Evolutionary conservation across 352 stramenopile species (phyloP), one percentile per base, ranked within the genome.

Genomic region (Phytophthora pistaciae): DNA sequence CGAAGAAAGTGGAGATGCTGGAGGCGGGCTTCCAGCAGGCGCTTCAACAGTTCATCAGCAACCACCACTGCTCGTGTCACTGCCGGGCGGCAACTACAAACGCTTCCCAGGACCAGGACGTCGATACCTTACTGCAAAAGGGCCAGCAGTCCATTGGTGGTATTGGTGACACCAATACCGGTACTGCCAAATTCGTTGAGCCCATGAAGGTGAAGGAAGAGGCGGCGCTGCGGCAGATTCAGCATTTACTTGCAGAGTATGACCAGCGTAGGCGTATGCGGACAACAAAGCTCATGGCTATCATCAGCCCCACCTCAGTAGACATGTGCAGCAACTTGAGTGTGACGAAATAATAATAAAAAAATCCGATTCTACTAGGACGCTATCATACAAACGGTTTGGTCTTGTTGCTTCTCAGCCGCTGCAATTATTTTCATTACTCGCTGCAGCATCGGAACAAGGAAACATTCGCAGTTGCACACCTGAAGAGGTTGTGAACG

Each of bases 1-100:
- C 75, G 2, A 90, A 92, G 57, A 91, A 91, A 50, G 50, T 88
- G 11, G 58, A 74, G 9, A 92, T 92, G 84, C 66, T 92, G 0
- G 75, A 90, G 33, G 60, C 50, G 9, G 84, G 74, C 0, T 75
- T 90, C 66, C 48, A 72, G 16, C 56, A 82, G 29, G 75, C 69
- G 20, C 46, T 77, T 6, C 10, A 54, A 10, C 53, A 69, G 5
- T 69, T 63, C 27, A n/a, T 18, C 9, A 57, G 29, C 4, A 36
- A 33, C 18, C 44, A 62, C 14, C 25, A 65, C 3, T 68, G 52
- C 16, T 36, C 23, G 9, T 56, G 40, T 14, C 23, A 67, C 10
- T 62, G 31, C 21, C 38, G 36, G 3, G 14, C 11, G 21, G 20
- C 36, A 25, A 3, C n/a, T 31, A 49, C 16, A 40, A 52, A 5